These are phyloP conservation scores for Rutstroemia sydowiana DNA, from an alignment of 2,329 filamentous ascomycete species.

Conservation along the genomic window DNA sequence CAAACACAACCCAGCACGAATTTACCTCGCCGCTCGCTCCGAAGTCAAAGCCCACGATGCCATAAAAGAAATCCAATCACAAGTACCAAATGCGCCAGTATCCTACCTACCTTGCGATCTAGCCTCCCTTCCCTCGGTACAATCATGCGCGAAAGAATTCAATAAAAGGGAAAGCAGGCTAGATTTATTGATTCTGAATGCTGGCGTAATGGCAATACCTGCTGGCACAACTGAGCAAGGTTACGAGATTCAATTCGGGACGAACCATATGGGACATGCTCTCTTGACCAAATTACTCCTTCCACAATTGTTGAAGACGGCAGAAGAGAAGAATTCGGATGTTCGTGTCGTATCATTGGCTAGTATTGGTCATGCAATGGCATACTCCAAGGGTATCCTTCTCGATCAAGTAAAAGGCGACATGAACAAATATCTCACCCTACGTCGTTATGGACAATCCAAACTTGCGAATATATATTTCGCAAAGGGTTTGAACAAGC, in stretches of 20 bases:
- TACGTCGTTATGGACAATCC: conserved; percentile 35
- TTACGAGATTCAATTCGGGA: conserved; percentile 42
- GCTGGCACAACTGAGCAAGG: conserved; percentile 35
- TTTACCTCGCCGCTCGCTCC: conserved; percentile 34
- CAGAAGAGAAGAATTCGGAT: conserved; percentile 13
- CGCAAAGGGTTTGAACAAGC: conserved; percentile 33
- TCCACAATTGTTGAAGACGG: conserved; percentile 28
- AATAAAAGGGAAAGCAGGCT: conserved; percentile 30
- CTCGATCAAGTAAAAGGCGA: conserved; percentile 20
- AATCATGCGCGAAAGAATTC: conserved; percentile 35
- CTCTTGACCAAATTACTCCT: conserved; percentile 35
- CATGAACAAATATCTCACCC: conserved; percentile 1
- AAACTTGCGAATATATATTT: conserved; percentile 43
- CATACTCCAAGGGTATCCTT: conserved; percentile 20
- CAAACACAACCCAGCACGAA: conserved; percentile 34
- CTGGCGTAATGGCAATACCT: conserved; percentile 37
- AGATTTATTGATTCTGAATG: conserved; percentile 40
- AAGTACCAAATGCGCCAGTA: conserved; percentile 13
- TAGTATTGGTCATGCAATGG: conserved; percentile 3
- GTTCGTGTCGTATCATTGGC: conserved; percentile 10
- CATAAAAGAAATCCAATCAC: conserved; percentile 32
- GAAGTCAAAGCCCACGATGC: conserved; percentile 32
- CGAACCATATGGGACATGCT: conserved; percentile 42
- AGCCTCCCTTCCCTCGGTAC: conserved; percentile 37
- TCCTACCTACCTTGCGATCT: conserved; percentile 32